Evolutionary conservation across 164 flowering plant species (phyloP).

Genomic region (Cinnamomum chago): DNA sequence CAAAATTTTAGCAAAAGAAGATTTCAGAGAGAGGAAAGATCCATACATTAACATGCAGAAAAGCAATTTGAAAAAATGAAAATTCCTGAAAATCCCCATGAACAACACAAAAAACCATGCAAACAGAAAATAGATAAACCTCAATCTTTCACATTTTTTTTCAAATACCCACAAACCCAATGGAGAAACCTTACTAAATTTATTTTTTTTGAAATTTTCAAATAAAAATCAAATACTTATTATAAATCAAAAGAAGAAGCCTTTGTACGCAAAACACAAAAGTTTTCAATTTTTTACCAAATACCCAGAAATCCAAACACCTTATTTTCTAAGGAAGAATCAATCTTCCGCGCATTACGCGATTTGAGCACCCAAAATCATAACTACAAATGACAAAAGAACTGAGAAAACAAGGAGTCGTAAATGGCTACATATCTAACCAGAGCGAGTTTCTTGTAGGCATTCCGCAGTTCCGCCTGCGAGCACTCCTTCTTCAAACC

Average conservation of each 20-base stretch:
- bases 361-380: too few species aligned
- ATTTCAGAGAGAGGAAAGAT: not conserved
- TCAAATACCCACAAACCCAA: too few species aligned
- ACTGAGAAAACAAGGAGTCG: not conserved
- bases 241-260: too few species aligned
- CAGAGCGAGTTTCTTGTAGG: slow-evolving; percentile 90
- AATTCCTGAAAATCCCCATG: too few species aligned
- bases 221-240: too few species aligned
- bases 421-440: slow-evolving; percentile 32
- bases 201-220: too few species aligned
- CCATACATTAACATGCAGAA: not conserved
- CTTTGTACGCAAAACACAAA: not conserved
- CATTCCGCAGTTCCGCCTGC: slow-evolving; percentile 50
- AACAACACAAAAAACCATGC: too few species aligned
- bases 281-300: not conserved
- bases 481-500: slow-evolving; percentile 84
- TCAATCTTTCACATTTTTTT: too few species aligned
- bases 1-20: not conserved
- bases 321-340: too few species aligned
- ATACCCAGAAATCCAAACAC: not conserved
- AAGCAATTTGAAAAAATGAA: not conserved
- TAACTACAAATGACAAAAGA: not conserved
- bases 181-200: too few species aligned
- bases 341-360: too few species aligned
- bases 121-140: too few species aligned